phyloP scores from a whole-genome alignment of 225 moss, liverwort and hornwort genomes.

The Takakia lepidozioides region DNA sequence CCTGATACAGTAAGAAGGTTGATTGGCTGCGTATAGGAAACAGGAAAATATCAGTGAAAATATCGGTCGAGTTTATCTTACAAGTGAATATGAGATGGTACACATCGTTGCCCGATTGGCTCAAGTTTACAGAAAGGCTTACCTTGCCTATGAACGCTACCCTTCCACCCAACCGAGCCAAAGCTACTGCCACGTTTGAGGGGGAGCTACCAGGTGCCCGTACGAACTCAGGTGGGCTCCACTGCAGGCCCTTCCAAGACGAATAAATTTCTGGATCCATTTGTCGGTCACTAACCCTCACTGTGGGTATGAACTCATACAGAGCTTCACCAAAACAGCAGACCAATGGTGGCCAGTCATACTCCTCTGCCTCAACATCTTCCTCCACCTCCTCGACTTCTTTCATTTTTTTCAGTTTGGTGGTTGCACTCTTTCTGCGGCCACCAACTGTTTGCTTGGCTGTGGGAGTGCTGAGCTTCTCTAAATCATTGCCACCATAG shows the following conservation, averaged over 20 bases:
- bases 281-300: conserved; percentile 52
- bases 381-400: conserved; percentile 9
- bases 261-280: conserved; percentile 92
- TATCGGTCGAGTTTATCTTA: no score
- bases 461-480: no score
- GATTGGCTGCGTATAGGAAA: no score
- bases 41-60: no score
- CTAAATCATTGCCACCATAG: no score
- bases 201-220: conserved; percentile 85
- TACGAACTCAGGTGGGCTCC: conserved; percentile 90
- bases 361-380: conserved; percentile 36
- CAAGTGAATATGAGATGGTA: no score
- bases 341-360: conserved; percentile 88
- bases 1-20: no score
- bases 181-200: conserved; percentile 73
- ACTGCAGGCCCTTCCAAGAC: conserved; percentile 90
- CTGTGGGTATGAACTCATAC: conserved; percentile 80
- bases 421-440: conserved; percentile 7
- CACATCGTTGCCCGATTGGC: no score
- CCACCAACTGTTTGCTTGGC: no score
- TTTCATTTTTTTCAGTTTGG: not conserved
- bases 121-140: no score
- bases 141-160: conserved; percentile 84
- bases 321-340: conserved; percentile 94
- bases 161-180: conserved; percentile 79